Base-by-base conservation (phyloP, 441 rosid species). In the Isatis lusitanica region DNA sequence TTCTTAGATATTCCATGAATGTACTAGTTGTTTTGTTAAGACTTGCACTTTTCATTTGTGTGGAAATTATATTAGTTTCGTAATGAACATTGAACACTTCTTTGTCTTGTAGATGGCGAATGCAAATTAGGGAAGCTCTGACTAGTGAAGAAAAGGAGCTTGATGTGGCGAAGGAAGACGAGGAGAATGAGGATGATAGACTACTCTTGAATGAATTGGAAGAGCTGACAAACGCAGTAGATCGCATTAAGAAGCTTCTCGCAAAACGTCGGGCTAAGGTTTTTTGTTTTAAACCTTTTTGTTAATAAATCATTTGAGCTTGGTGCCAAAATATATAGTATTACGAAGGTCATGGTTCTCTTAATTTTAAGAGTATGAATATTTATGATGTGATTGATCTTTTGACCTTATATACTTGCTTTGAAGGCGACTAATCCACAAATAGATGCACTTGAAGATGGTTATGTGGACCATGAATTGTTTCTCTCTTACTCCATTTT, bases 191-290 rank as follows among this genome's bases (percentile, higher is more conserved):
- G 58, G 97, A 90, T 79, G 97, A 92, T 77, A 92, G 71, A 74
- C 79, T 90, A 56, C 91, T 94, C 48, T n/a, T n/a, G n/a, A 88
- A 90, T 81, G 98, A 92, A 83, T 88, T 94, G 94, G 99, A 92
- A 68, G 97, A 94, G 79, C 75, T 94, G 71, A 85, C 87, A 15
- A 73, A 82, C 83, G 88, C 93, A 69, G 84, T 80, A 83, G 98
- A 89, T 31, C 87, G 77, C 59, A 91, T 77, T 33, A 88, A 90
- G 81, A 94, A 90, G 79, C 77, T 86, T 66, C 72, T 85, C 62
- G 85, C 94, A 18, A 94, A 94, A 84, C 86, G 92, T 78, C 85
- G 75, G 62, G 92, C 92, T 31, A 89, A 94, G 97, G 99, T 92
- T 72, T 44, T 10, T 26, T 28, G n/a, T 24, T 66, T 64, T 11